These are phyloP conservation scores for Primulina tabacum DNA, from an alignment of 257 asterid genomes.

Conservation along the genomic window DNA sequence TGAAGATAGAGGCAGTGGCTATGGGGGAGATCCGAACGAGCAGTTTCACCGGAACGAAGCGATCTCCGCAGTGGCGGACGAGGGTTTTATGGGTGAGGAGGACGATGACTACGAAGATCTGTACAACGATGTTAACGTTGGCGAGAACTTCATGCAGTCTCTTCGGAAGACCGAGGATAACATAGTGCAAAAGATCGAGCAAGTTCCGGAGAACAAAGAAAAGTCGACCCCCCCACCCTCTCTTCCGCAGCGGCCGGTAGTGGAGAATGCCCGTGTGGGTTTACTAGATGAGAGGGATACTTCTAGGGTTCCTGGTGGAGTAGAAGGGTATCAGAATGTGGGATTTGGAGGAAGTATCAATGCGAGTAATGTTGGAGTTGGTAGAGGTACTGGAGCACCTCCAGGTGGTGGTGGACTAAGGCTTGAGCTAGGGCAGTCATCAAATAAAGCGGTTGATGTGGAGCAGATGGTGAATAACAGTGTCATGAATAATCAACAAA, in stretches of 20 bases:
- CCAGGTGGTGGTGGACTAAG: slow-evolving; percentile 34
- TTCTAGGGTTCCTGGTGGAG: slow-evolving; percentile 32
- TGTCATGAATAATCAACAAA: slow-evolving; percentile 29
- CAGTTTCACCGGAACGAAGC: slow-evolving; percentile 73
- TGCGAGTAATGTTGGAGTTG: slow-evolving; percentile 29
- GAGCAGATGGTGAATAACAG: slow-evolving; percentile 27
- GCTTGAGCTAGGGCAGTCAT: slow-evolving; percentile 38
- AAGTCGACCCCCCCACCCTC: slow-evolving; percentile 28
- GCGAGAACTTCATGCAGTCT: slow-evolving; percentile 78
- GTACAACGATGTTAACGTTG: slow-evolving; percentile 91
- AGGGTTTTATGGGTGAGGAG: slow-evolving; percentile 70
- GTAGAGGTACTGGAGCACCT: slow-evolving; percentile 37
- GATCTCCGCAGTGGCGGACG: slow-evolving; percentile 80
- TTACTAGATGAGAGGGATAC: slow-evolving; percentile 38
- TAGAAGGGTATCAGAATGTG: slow-evolving; percentile 38
- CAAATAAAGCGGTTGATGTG: slow-evolving; percentile 26
- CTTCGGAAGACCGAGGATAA: slow-evolving; percentile 55
- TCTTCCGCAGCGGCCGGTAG: slow-evolving; percentile 28
- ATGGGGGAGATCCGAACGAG: slow-evolving; percentile 53
- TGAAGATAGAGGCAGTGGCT: slow-evolving; percentile 46
- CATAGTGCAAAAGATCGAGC: slow-evolving; percentile 39
- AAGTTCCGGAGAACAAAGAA: slow-evolving; percentile 32
- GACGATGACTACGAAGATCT: slow-evolving; percentile 95
- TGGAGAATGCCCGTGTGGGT: slow-evolving; percentile 29
- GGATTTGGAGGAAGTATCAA: slow-evolving; percentile 39